These are phyloP conservation scores for Didymella sp. DNA, from an alignment of 2,329 filamentous ascomycete genomes.

Conservation along the genomic window DNA sequence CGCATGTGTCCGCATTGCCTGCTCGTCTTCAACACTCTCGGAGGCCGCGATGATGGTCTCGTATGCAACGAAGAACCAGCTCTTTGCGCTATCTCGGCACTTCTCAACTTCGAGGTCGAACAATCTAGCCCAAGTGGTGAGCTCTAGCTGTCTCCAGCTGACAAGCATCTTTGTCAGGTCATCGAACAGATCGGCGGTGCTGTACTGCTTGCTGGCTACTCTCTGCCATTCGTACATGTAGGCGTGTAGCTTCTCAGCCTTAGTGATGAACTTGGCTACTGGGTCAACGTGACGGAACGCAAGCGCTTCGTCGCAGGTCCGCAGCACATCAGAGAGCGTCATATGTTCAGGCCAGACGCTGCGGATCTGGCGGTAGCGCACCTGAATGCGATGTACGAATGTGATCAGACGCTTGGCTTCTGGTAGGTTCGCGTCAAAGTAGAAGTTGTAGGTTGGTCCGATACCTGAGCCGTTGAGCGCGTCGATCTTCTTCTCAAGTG, in stretches of 20 bases:
- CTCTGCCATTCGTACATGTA: constrained; percentile 94
- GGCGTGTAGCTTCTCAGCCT: constrained; percentile 84
- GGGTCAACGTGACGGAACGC: constrained; percentile 81
- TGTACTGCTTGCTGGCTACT: constrained; percentile 83
- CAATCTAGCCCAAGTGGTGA: constrained; percentile 88
- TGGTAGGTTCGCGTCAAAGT: constrained; percentile 76
- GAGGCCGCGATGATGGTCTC: constrained; percentile 84
- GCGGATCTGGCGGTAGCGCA: constrained; percentile 74
- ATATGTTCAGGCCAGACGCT: constrained; percentile 73
- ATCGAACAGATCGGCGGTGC: constrained; percentile 73
- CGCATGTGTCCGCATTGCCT: constrained; percentile 69
- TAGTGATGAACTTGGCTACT: constrained; percentile 82
- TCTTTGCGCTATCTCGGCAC: constrained; percentile 77
- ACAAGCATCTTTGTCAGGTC: constrained; percentile 81
- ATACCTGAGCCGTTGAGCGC: constrained; percentile 44
- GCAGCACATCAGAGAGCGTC: constrained; percentile 79
- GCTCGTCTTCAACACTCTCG: constrained; percentile 65
- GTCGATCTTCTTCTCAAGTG: constrained; percentile 67
- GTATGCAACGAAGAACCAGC: constrained; percentile 97
- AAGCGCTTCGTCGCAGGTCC: constrained; percentile 76
- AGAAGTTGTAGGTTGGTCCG: constrained; percentile 77
- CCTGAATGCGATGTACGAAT: constrained; percentile 72
- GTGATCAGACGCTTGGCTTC: constrained; percentile 77
- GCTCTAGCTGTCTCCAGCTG: constrained; percentile 86
- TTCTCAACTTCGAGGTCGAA: constrained; percentile 84